Conservation (phyloP, 2,329 filamentous ascomycete genomes). For the Fusarium globosum region DNA sequence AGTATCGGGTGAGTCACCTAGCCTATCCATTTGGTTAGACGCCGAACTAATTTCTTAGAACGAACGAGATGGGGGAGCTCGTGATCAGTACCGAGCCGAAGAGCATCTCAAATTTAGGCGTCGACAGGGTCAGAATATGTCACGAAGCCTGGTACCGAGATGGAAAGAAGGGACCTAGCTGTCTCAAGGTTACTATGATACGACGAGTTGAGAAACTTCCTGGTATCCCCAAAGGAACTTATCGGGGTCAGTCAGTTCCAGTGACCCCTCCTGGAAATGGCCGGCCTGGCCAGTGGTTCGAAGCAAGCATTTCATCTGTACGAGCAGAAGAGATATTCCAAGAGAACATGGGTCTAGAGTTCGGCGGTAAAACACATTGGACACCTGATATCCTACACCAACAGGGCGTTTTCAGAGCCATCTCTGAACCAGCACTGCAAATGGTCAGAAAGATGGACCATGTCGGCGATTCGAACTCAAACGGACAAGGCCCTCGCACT, state of each 20-base stretch:
- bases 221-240: background rate
- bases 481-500: slow-evolving; percentile 28
- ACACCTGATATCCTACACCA: slow-evolving; percentile 34
- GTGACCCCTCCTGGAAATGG: slow-evolving; percentile 7
- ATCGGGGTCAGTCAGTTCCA: slow-evolving; percentile 21
- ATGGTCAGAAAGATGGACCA: slow-evolving; percentile 50
- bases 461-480: slow-evolving; percentile 46
- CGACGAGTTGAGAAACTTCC: slow-evolving; percentile 25
- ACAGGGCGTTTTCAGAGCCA: slow-evolving; percentile 38
- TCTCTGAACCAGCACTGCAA: slow-evolving; percentile 45
- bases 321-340: slow-evolving; percentile 30
- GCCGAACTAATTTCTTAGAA: slow-evolving; percentile 30
- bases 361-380: slow-evolving; percentile 46
- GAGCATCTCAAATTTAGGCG: background rate
- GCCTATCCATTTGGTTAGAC: too few relatives aligned
- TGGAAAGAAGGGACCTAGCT: slow-evolving; percentile 8
- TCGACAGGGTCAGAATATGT: slow-evolving; percentile 34
- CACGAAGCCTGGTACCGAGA: slow-evolving; percentile 41
- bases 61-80: slow-evolving; percentile 23
- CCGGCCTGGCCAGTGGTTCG: slow-evolving; percentile 43
- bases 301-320: slow-evolving; percentile 44
- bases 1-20: slow-evolving; percentile 40
- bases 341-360: slow-evolving; percentile 43
- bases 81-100: slow-evolving; percentile 27
- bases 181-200: slow-evolving; percentile 42